Evolutionary conservation across 306 rosid genomes (phyloP).

Genomic region (Cyamopsis tetragonoloba): DNA sequence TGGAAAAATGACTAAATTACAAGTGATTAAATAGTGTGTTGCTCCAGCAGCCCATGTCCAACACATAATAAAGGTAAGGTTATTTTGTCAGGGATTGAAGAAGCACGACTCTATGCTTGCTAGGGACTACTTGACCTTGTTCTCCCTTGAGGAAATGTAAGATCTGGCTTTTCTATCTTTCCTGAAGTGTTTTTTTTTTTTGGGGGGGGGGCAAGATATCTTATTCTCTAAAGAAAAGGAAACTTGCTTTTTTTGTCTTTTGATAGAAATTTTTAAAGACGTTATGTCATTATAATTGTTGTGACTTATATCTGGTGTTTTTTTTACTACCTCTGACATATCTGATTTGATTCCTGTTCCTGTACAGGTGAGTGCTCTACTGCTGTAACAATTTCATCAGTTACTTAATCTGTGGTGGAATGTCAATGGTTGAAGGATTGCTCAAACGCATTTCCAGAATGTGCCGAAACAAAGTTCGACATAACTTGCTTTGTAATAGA

Average conservation of each 20-base stretch:
- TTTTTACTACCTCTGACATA: not conserved
- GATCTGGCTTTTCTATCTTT: constrained; percentile 11
- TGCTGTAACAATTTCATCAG: not conserved
- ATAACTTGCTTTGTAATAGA: not conserved
- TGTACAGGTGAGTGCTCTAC: not conserved
- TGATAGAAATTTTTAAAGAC: not conserved
- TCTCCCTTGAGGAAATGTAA: constrained; percentile 12
- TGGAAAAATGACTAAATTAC: not conserved
- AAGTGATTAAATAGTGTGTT: not conserved
- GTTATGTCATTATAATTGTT: not conserved
- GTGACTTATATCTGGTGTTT: not conserved
- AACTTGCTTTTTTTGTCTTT: not conserved
- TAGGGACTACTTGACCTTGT: not conserved
- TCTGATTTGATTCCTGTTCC: constrained; percentile 9
- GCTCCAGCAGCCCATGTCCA: not conserved
- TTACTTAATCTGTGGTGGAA: not conserved
- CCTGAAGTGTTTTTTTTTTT: not conserved
- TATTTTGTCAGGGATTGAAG: constrained; percentile 20
- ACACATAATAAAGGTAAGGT: not conserved
- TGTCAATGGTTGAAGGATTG: constrained; percentile 7
- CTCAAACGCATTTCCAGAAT: not conserved
- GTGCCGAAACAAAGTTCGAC: not conserved
- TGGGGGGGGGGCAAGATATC: not conserved
- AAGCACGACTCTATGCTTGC: constrained; percentile 14
- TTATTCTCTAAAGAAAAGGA: not conserved